phyloP scores from a whole-genome alignment of 169 alveolate species.

The Neospora caninum region DNA sequence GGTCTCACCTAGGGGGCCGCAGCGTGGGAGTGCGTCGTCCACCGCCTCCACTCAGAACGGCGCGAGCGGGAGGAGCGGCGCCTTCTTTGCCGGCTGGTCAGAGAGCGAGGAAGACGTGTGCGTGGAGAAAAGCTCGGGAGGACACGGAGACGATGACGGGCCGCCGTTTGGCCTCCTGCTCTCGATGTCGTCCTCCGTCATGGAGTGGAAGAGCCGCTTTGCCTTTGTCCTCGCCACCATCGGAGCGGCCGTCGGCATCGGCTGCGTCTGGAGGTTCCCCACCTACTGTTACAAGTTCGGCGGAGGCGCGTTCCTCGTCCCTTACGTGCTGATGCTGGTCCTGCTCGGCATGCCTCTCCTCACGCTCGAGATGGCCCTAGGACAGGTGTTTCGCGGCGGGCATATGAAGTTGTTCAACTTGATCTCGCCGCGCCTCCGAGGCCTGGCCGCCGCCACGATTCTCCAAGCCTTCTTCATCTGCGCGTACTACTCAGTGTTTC shows the following conservation, averaged over 20 bases:
- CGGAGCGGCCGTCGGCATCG: conserved; percentile 58
- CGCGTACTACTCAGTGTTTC: conserved; percentile 44
- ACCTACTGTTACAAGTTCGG: conserved; percentile 55
- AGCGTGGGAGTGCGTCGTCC: neutral
- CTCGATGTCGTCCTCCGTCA: neutral
- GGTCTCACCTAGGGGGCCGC: neutral
- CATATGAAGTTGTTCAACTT: neutral
- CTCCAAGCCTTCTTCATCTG: conserved; percentile 46
- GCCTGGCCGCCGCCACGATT: conserved; percentile 27
- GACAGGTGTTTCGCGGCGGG: conserved; percentile 52
- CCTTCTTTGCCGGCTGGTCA: neutral
- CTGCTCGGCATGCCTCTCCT: conserved; percentile 56
- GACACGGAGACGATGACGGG: neutral
- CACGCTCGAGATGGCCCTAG: conserved; percentile 29
- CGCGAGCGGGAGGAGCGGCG: neutral
- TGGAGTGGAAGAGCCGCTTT: conserved; percentile 1
- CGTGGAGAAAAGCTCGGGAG: neutral
- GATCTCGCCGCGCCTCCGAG: conserved; percentile 43
- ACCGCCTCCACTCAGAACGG: neutral
- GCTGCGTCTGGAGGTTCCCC: conserved; percentile 60
- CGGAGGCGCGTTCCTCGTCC: conserved; percentile 37
- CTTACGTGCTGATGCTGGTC: conserved; percentile 46
- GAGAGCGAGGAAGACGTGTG: neutral
- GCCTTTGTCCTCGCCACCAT: conserved; percentile 15
- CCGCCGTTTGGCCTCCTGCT: neutral